These are phyloP conservation scores for Eutrema heterophyllum DNA, from an alignment of 345 rosid genomes.

Conservation along the genomic window DNA sequence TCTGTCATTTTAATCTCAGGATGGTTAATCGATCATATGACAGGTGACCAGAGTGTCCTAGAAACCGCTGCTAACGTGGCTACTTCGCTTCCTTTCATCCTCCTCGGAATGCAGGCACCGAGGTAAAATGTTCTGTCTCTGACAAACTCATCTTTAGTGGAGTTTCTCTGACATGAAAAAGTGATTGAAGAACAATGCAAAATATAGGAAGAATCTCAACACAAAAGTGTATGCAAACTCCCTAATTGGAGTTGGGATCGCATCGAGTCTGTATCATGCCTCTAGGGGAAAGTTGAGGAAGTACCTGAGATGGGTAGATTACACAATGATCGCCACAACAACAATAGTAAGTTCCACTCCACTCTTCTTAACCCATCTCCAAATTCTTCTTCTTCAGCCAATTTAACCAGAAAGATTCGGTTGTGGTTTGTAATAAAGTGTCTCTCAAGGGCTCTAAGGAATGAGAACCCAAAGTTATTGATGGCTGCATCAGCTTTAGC, in stretches of 20 bases:
- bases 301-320: conserved; percentile 86
- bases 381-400: not conserved
- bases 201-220: conserved; percentile 63
- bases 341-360: conserved; percentile 50
- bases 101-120: conserved; percentile 83
- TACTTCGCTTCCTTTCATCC: conserved; percentile 90
- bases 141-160: not conserved
- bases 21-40: not conserved
- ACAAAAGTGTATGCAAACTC: conserved; percentile 87
- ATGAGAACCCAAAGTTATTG: conserved; percentile 83
- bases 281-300: conserved; percentile 78
- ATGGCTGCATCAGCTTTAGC: conserved; percentile 91
- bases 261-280: conserved; percentile 81
- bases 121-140: conserved; percentile 42
- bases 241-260: conserved; percentile 86
- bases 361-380: not conserved
- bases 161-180: not conserved
- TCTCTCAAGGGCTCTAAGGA: conserved; percentile 76
- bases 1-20: not conserved
- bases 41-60: conserved; percentile 63
- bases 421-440: conserved; percentile 43
- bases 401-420: not conserved
- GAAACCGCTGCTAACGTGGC: conserved; percentile 79
- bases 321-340: conserved; percentile 89
- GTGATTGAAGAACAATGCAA: not conserved